These are phyloP conservation scores for Pyrus betulifolia DNA, from an alignment of 306 rosid genomes.

Conservation along the genomic window DNA sequence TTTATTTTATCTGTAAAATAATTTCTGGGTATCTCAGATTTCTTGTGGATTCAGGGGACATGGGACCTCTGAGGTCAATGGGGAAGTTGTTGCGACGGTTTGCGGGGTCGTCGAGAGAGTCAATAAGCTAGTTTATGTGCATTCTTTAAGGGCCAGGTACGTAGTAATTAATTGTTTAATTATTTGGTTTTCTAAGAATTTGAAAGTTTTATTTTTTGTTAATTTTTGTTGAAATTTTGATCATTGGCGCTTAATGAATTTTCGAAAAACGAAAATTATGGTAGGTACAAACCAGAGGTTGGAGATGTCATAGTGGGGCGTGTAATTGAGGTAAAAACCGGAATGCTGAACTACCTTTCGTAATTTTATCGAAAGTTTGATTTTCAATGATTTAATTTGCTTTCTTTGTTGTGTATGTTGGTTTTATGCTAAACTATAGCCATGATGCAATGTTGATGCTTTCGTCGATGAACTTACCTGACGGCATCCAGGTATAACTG, in stretches of 20 bases:
- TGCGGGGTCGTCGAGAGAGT: constrained; percentile 88
- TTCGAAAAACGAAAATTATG: neutral
- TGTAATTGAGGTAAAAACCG: constrained; percentile 58
- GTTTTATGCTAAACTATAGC: constrained; percentile 40
- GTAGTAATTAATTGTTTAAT: neutral
- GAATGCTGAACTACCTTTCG: neutral
- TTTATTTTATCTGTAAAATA: neutral
- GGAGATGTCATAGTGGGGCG: constrained; percentile 88
- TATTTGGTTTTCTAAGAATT: neutral
- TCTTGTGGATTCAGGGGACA: constrained; percentile 53
- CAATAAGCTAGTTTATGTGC: constrained; percentile 86
- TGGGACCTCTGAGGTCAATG: constrained; percentile 68
- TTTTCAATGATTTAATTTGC: neutral
- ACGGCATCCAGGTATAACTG: constrained; percentile 77
- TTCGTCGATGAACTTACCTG: constrained; percentile 91
- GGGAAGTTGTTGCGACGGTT: constrained; percentile 69
- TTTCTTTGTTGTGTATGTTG: neutral
- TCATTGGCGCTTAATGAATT: neutral
- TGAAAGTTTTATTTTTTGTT: too few relatives aligned
- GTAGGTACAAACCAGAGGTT: constrained; percentile 89
- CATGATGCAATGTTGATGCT: constrained; percentile 87
- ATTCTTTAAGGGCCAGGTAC: constrained; percentile 65
- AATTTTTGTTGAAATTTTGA: too few relatives aligned
- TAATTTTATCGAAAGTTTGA: neutral
- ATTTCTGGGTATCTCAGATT: neutral